Percentiles rank a stretch among this genome's conserved stretches.
Evolutionary conservation across 805 yeast genomes (phyloP).

Genomic region (Dipodascus albidus): DNA sequence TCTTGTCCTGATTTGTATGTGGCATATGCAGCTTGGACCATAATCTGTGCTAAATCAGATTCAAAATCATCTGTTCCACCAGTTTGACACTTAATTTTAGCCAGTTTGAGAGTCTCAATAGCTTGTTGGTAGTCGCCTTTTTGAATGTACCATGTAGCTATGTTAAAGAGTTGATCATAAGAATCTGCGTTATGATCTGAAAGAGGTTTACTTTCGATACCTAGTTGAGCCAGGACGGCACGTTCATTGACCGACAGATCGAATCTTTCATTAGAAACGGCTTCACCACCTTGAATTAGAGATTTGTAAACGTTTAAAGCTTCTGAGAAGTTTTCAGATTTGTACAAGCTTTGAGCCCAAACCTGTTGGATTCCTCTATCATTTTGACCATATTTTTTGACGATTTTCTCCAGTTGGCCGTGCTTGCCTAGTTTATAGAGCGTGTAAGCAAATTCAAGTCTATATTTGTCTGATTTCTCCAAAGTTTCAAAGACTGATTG

Average conservation of each 20-base stretch:
- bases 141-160: constrained; percentile 39
- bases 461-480: constrained; percentile 4
- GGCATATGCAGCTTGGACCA: constrained; percentile 48
- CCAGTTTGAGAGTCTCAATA: constrained; percentile 33
- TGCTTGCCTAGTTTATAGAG: constrained; percentile 45
- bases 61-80: constrained; percentile 36
- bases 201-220: constrained; percentile 12
- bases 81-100: constrained; percentile 32
- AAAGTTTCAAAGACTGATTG: neutral
- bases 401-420: constrained; percentile 17
- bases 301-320: constrained; percentile 36
- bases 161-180: constrained; percentile 53
- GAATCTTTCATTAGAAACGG: constrained; percentile 30
- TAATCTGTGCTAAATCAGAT: constrained; percentile 44
- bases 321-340: constrained; percentile 31
- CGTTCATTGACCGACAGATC: constrained; percentile 52
- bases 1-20: constrained; percentile 29
- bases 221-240: constrained; percentile 47
- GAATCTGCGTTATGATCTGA: constrained; percentile 13
- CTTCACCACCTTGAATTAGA: constrained; percentile 23
- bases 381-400: constrained; percentile 7
- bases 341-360: constrained; percentile 43
- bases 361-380: constrained; percentile 35
- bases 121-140: constrained; percentile 31
- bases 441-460: constrained; percentile 44